Base-by-base conservation (phyloP, 306 rosid genomes). In the Coriaria nepalensis region DNA sequence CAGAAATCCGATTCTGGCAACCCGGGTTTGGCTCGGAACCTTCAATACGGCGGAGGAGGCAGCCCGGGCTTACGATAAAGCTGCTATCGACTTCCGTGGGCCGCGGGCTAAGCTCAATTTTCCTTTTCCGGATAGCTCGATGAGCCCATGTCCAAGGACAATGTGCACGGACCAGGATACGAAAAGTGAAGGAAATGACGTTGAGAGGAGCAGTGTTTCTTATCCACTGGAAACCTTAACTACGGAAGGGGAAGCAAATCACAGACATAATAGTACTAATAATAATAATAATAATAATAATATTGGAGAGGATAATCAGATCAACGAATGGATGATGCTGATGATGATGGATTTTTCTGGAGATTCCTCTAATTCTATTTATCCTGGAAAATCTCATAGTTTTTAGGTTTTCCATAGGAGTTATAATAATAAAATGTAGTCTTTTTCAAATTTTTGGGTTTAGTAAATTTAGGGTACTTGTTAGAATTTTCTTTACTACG, bases 51-150 rank as follows among this genome's bases (percentile, higher is more conserved):
- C 92, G 0, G 98, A 90, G 62, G 98, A 90, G 0, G 98, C 98
- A 0, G 98, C 94, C 6, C 67, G 61, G 13, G 95, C 98, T 5
- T 90, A 90, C 52, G 95, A 90, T 39, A 81, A 69, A 34, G 92
- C 90, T 0, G 95, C 95, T 2, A 68, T 69, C 6, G 98, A 90
- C 43, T 90, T 90, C 14, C 95, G 98, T 0, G 98, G 98, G 5
- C 79, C 98, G 0, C 60, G 95, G 11, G 98, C 95, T 2, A 90
- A 81, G 77, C 94, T 90, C 56, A 90, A 90, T 61, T 90, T 90
- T 7, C 95, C 94, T 0, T 50, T 79, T 7, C 68, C 73, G 0
- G 98, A 84, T 14, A 67, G 67, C 59, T 71, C 93, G 2, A 49
- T 67, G 46, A 40, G 41, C 9, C 64, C 33, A n/a, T 37, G 9